phyloP scores from a whole-genome alignment of 139 green algal genomes.

The Ettlia oleoabundans region DNA sequence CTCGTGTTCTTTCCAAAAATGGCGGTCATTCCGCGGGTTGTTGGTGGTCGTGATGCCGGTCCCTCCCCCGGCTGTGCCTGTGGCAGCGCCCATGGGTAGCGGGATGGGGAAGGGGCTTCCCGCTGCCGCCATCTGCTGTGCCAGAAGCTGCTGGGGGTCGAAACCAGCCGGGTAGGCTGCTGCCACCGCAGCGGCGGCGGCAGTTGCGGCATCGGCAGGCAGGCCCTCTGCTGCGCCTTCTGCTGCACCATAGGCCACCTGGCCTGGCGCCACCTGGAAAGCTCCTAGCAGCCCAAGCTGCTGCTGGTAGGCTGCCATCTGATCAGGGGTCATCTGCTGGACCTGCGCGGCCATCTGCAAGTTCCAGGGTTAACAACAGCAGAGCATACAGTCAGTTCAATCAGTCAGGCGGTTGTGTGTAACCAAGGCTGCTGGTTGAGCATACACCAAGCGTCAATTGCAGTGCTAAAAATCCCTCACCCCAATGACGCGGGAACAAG shows the following conservation, averaged over 20 bases:
- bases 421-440: no score
- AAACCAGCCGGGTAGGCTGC: not conserved
- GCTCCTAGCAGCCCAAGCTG: not conserved
- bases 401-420: no score
- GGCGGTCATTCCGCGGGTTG: constrained; percentile 39
- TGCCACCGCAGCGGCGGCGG: not conserved
- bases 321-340: constrained; percentile 11
- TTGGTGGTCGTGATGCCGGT: not conserved
- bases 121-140: not conserved
- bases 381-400: no score
- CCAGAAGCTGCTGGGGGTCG: not conserved
- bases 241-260: not conserved
- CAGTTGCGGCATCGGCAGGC: not conserved
- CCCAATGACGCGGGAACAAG: no score
- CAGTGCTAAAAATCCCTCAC: no score
- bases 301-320: constrained; percentile 21
- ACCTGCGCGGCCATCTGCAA: constrained; percentile 11
- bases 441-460: no score
- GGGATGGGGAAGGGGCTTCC: constrained; percentile 7
- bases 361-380: no score
- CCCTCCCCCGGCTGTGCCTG: no score
- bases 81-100: not conserved
- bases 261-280: constrained; percentile 3
- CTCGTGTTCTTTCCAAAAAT: constrained; percentile 50
- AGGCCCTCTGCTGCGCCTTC: not conserved